Conservation (phyloP, 2,329 filamentous ascomycete species). For the Cladosporium austrohemisphaericum region DNA sequence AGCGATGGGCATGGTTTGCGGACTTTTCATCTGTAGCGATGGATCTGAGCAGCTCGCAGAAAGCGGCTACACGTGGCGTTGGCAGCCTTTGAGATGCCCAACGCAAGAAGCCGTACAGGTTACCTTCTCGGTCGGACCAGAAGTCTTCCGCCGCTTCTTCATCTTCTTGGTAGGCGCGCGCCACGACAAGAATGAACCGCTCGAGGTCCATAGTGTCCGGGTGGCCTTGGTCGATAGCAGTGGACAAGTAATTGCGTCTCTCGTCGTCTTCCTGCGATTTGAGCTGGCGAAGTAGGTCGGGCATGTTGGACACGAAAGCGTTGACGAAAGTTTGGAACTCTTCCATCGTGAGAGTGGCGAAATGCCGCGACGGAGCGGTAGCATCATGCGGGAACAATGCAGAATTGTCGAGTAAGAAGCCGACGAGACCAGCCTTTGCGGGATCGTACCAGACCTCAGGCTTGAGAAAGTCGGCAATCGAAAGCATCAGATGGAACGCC, state of each 20-base stretch:
- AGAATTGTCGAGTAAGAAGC: conserved; percentile 78
- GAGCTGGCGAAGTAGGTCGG: conserved; percentile 80
- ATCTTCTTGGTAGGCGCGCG: conserved; percentile 83
- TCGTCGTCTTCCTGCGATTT: conserved; percentile 89
- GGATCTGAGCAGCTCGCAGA: conserved; percentile 92
- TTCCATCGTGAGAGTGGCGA: conserved; percentile 70
- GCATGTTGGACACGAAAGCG: conserved; percentile 90
- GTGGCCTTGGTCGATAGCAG: conserved; percentile 24
- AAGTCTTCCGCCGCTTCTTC: conserved; percentile 82
- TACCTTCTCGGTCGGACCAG: conserved; percentile 89
- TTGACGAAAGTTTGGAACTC: conserved; percentile 86
- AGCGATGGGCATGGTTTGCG: conserved; percentile 80
- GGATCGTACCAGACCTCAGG: conserved; percentile 83
- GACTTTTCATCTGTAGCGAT: conserved; percentile 79
- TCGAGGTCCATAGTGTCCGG: conserved; percentile 62
- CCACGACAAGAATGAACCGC: conserved; percentile 85
- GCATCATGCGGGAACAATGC: conserved; percentile 62
- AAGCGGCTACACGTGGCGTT: conserved; percentile 91
- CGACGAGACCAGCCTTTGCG: conserved; percentile 74
- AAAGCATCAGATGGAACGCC: conserved; percentile 86
- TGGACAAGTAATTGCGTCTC: conserved; percentile 49
- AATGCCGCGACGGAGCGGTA: conserved; percentile 65
- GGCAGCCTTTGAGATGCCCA: conserved; percentile 96
- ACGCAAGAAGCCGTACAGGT: conserved; percentile 88
- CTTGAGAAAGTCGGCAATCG: conserved; percentile 76